Percentiles rank a stretch among this genome's conserved stretches.
These are phyloP conservation scores for Chenopodium formosanum DNA, from an alignment of 148 eudicot genomes.

Conservation along the genomic window DNA sequence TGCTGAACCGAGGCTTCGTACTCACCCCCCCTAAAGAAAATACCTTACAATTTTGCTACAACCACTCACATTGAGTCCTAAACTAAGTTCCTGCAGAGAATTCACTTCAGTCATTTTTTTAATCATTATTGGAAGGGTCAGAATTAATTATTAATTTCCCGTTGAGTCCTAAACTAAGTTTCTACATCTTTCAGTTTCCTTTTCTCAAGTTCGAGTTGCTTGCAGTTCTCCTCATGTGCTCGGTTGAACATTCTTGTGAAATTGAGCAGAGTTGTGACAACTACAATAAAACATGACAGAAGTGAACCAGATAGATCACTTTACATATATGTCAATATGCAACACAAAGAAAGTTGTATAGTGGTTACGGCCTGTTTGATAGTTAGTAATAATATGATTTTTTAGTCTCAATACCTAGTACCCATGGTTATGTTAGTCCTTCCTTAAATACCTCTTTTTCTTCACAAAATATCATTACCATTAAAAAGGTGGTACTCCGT, in stretches of 20 bases:
- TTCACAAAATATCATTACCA: too few relatives aligned
- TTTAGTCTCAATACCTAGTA: too few relatives aligned
- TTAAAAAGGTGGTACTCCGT: too few relatives aligned
- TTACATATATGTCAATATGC: neutral
- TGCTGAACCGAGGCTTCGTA: neutral
- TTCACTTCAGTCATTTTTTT: slow-evolving; percentile 23
- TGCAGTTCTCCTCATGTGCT: slow-evolving; percentile 72
- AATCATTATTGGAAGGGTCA: slow-evolving; percentile 25
- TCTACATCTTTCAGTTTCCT: slow-evolving; percentile 63
- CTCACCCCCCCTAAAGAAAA: neutral
- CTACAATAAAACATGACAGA: slow-evolving; percentile 38
- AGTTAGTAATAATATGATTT: too few relatives aligned
- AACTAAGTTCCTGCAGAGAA: neutral
- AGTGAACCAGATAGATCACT: neutral
- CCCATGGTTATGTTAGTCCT: too few relatives aligned
- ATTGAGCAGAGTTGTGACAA: slow-evolving; percentile 65
- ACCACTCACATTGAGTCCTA: neutral
- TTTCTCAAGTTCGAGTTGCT: slow-evolving; percentile 66
- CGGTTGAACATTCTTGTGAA: slow-evolving; percentile 68
- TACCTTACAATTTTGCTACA: neutral
- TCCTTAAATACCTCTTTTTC: too few relatives aligned
- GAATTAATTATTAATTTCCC: slow-evolving; percentile 22
- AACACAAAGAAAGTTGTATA: neutral
- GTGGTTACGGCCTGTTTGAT: neutral
- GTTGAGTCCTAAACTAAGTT: slow-evolving; percentile 32